These are phyloP conservation scores for Xylaria sp. DNA, from an alignment of 2,329 filamentous ascomycete species.

Conservation along the genomic window DNA sequence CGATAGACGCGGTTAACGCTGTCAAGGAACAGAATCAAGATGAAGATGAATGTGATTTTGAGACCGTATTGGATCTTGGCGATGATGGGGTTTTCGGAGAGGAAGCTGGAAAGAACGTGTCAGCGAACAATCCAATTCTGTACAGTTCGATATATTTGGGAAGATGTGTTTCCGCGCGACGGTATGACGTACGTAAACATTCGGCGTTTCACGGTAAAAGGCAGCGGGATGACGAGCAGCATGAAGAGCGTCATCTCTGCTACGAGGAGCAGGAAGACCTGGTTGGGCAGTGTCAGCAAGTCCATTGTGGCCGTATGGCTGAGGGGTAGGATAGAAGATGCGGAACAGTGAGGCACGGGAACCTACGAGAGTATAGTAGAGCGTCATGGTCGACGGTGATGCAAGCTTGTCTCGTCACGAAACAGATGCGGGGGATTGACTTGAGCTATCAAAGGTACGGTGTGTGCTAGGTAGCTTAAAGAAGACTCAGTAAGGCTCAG, in stretches of 20 bases:
- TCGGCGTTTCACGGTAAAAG: conserved; percentile 82
- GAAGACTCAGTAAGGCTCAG: neutral
- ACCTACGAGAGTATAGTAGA: conserved; percentile 57
- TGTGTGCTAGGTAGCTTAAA: neutral
- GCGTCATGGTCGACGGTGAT: conserved; percentile 50
- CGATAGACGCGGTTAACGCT: conserved; percentile 95
- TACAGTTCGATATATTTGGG: neutral
- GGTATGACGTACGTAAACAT: conserved; percentile 70
- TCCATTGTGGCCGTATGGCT: conserved; percentile 9
- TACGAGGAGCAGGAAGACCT: conserved; percentile 86
- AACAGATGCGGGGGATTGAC: conserved; percentile 18
- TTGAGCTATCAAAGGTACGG: neutral
- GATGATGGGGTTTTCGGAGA: conserved; percentile 82
- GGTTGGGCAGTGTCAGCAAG: conserved; percentile 35
- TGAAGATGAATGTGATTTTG: conserved; percentile 99
- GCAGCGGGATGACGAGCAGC: conserved; percentile 82
- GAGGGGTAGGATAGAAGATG: neutral
- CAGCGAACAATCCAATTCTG: conserved; percentile 6
- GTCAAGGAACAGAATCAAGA: conserved; percentile 96
- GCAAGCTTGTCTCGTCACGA: conserved; percentile 11
- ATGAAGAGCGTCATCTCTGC: conserved; percentile 83
- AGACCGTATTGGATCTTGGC: conserved; percentile 96
- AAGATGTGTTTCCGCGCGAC: neutral
- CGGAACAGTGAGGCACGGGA: neutral
- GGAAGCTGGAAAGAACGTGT: conserved; percentile 67